Percentiles rank a stretch among this genome's conserved stretches.
Evolutionary conservation across 345 rosid species (phyloP).

Genomic region (Salix koriyanagi): DNA sequence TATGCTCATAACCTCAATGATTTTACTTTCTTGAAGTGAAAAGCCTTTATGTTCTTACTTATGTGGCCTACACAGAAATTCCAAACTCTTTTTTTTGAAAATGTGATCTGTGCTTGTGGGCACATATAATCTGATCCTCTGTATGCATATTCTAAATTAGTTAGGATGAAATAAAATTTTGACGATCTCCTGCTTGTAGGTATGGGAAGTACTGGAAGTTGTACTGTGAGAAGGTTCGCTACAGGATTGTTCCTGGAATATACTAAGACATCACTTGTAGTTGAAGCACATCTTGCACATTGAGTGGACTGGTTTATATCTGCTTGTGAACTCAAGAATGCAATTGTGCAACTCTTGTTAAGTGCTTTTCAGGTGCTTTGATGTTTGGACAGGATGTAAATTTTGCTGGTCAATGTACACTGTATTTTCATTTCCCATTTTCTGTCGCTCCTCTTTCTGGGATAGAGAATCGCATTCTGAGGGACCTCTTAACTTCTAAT

Average conservation of each 20-base stretch:
- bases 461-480: background rate
- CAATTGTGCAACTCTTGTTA: background rate
- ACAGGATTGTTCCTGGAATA: constrained; percentile 73
- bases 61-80: background rate
- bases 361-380: background rate
- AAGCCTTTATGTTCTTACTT: background rate
- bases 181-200: constrained; percentile 34
- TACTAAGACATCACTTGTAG: constrained; percentile 36
- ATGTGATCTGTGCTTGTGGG: background rate
- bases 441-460: background rate
- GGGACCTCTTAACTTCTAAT: background rate
- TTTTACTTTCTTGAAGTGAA: too few relatives aligned
- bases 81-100: background rate
- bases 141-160: background rate
- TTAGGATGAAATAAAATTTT: background rate
- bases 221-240: constrained; percentile 75
- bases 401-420: background rate
- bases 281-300: background rate
- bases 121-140: background rate
- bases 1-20: too few relatives aligned
- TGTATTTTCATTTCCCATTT: background rate
- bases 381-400: background rate
- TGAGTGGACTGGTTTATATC: background rate
- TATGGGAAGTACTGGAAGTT: constrained; percentile 76
- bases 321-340: background rate